Conservation (phyloP, 805 yeast species). For the Saturnispora bothae region DNA sequence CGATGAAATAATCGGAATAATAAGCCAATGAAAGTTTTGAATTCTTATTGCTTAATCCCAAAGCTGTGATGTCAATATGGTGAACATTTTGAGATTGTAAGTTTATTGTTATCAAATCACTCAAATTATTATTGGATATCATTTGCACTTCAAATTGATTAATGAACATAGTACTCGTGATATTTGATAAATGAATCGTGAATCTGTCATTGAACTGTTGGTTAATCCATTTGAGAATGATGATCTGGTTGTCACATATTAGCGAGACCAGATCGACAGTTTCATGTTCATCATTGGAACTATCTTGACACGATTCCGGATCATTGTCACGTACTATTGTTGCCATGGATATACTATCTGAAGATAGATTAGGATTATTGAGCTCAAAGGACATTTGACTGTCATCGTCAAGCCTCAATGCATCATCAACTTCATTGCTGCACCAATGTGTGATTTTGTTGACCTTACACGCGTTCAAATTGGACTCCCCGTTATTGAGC, state of each 20-base stretch:
- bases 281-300: not conserved
- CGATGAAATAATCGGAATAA: not conserved
- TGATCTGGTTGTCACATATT: slow-evolving; percentile 6
- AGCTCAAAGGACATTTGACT: no score
- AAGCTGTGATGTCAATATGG: slow-evolving; percentile 2
- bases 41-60: not conserved
- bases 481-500: not conserved
- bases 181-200: slow-evolving; percentile 8
- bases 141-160: slow-evolving; percentile 4
- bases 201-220: slow-evolving; percentile 8
- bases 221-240: slow-evolving; percentile 10
- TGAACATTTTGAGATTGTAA: not conserved
- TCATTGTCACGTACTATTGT: slow-evolving; percentile 17
- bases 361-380: slow-evolving; percentile 10
- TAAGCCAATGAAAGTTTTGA: not conserved
- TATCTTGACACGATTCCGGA: no score
- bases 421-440: not conserved
- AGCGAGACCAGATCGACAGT: not conserved
- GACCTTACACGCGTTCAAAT: not conserved
- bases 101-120: slow-evolving; percentile 10
- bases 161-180: slow-evolving; percentile 4
- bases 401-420: no score
- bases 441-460: not conserved
- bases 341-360: slow-evolving; percentile 26
- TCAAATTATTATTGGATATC: slow-evolving; percentile 6